Evolutionary conservation across 2,329 filamentous ascomycete species (phyloP).

Genomic region (Pleurostoma richardsiae): DNA sequence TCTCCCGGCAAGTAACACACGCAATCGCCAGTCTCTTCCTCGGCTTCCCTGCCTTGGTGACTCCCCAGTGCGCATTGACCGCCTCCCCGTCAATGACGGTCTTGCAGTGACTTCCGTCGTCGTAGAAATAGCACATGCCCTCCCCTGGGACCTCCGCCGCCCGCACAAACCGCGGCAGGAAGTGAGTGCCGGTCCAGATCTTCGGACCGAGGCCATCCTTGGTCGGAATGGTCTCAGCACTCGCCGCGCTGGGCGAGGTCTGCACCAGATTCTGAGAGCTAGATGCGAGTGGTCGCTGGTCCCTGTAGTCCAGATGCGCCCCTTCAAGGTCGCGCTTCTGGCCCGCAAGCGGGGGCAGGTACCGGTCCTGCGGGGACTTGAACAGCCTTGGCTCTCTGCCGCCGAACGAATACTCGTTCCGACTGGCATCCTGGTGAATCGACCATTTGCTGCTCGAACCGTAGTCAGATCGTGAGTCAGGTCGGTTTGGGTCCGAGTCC

Average conservation of each 20-base stretch:
- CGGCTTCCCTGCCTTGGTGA: constrained; percentile 91
- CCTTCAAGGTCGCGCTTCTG: constrained; percentile 23
- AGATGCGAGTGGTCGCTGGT: constrained; percentile 13
- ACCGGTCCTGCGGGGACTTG: constrained; percentile 25
- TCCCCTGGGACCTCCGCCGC: constrained; percentile 69
- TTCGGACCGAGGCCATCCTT: constrained; percentile 62
- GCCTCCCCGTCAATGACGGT: constrained; percentile 79
- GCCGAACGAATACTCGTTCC: constrained; percentile 40
- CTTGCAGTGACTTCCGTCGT: constrained; percentile 78
- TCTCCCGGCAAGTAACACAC: constrained; percentile 90
- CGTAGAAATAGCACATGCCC: constrained; percentile 79
- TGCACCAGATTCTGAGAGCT: constrained; percentile 11
- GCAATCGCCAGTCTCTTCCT: constrained; percentile 86
- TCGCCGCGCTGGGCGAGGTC: constrained; percentile 21
- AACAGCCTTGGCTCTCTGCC: constrained; percentile 29
- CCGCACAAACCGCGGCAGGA: constrained; percentile 60
- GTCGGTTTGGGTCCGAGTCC: constrained; percentile 28
- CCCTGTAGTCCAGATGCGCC: constrained; percentile 14
- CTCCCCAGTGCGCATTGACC: constrained; percentile 88
- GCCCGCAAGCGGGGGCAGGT: constrained; percentile 29
- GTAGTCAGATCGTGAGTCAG: constrained; percentile 28
- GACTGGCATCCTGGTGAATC: constrained; percentile 30
- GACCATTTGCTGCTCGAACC: constrained; percentile 30
- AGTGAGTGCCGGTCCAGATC: constrained; percentile 65
- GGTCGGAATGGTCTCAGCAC: constrained; percentile 37